phyloP scores from a whole-genome alignment of 768 basidiomycete species.

The Paxillus involutus region DNA sequence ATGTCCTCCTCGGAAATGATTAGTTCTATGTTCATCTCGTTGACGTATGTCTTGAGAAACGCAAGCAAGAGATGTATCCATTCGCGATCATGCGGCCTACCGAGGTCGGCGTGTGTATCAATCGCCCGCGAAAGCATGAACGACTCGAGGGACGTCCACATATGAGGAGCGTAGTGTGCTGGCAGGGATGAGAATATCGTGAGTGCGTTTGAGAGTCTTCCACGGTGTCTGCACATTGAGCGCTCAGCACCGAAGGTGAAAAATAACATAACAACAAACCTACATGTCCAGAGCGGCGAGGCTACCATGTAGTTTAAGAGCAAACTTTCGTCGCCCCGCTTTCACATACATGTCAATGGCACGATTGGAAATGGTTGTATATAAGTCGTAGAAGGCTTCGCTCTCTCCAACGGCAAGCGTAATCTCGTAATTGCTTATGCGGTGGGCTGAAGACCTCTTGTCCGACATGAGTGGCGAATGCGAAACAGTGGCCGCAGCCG shows the following conservation, averaged over 20 bases:
- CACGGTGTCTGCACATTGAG: constrained; percentile 57
- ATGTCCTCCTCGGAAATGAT: constrained; percentile 54
- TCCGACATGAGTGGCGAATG: constrained; percentile 19
- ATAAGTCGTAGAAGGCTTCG: constrained; percentile 75
- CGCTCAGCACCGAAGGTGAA: constrained; percentile 7
- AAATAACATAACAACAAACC: constrained; percentile 30
- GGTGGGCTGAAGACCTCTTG: constrained; percentile 19
- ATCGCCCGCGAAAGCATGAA: constrained; percentile 77
- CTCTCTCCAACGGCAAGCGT: constrained; percentile 52
- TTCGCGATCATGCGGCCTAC: constrained; percentile 63
- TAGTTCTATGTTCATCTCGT: constrained; percentile 51
- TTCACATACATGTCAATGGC: constrained; percentile 84
- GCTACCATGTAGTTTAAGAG: constrained; percentile 80
- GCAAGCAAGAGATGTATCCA: constrained; percentile 80
- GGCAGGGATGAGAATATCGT: constrained; percentile 78
- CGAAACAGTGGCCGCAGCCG: constrained; percentile 8
- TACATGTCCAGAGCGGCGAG: constrained; percentile 90
- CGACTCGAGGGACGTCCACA: constrained; percentile 79
- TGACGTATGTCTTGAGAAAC: constrained; percentile 70
- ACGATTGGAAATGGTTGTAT: constrained; percentile 70
- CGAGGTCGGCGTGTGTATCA: constrained; percentile 58
- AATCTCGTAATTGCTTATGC: constrained; percentile 63
- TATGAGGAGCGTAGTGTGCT: constrained; percentile 79
- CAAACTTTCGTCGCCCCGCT: constrained; percentile 83
- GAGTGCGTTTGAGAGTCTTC: constrained; percentile 59